Evolutionary conservation across 495 filamentous ascomycete genomes (phyloP), one percentile per base, ranked within the genome.

Genomic region (Penicillium samsonianum): DNA sequence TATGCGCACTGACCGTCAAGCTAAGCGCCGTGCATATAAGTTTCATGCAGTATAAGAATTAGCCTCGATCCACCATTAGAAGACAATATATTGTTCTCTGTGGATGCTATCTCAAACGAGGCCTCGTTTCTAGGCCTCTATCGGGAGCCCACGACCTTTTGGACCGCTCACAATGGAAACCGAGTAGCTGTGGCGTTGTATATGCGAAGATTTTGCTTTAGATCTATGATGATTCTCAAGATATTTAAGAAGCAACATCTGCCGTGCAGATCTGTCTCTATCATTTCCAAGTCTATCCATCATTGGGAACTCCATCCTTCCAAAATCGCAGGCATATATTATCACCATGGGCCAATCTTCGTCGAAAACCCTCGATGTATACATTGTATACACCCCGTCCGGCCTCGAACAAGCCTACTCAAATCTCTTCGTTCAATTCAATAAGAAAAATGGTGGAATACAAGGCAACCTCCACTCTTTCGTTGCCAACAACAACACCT

Each of bases 21-120:
- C 46, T 33, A 49, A 12, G 46, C 46, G 28, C 46, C 17, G 17
- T 33, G 46, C 28, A 49, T 35, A 31, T 49, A 26, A 26, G 5
- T 46, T 46, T 14, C 44, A 16, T 23, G 14, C 2, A 14, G 17
- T 37, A 35, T 37, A 38, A 37, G n/a, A 9, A 8, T 38, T 17
- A 2, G 0, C 33, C 33, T 37, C 11, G 31, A 14, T 14, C 31
- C 31, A 5, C 31, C 31, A 37, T 37, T 37, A 16, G 33, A 37
- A 16, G 14, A 37, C 5, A 5, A 16, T 16, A 16, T 14, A 37
- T 16, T 37, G 33, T 16, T n/a, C 33, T 37, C 33, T 5, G 5
- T 42, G 9, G 19, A 11, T 20, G 19, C 0, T 8, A 42, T 42
- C 40, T 20, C 40, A 42, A 40, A 40, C n/a, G 16, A 10, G 16